A percentile compares a stretch with the other conserved stretches of the same genome.
Evolutionary conservation across 306 rosid species (phyloP).

Genomic region (Datisca glomerata): DNA sequence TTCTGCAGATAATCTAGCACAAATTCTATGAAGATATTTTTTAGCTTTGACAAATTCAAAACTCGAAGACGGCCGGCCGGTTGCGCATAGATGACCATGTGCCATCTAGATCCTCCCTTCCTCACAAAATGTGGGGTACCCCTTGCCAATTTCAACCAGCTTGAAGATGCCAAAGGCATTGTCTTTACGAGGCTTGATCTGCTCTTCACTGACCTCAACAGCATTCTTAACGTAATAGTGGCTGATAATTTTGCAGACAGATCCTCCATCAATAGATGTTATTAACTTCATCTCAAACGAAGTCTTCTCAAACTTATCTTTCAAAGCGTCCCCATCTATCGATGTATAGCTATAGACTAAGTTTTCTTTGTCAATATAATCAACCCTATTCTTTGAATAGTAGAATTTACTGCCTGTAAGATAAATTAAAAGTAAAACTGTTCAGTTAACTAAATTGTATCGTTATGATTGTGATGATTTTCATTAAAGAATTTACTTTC

Average conservation of each 20-base stretch:
- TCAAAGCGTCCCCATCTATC: conserved; percentile 22
- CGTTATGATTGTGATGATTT: background rate
- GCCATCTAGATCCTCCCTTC: too few relatives aligned
- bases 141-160: conserved; percentile 23
- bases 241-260: conserved; percentile 13
- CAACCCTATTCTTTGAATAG: conserved; percentile 23
- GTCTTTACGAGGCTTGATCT: conserved; percentile 14
- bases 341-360: conserved; percentile 13
- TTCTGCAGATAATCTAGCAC: too few relatives aligned
- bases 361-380: conserved; percentile 15
- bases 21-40: too few relatives aligned
- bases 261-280: conserved; percentile 13
- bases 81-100: too few relatives aligned
- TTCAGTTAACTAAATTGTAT: too few relatives aligned
- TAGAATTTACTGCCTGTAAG: conserved; percentile 17
- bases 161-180: conserved; percentile 22
- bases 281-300: conserved; percentile 8
- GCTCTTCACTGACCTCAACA: conserved; percentile 16
- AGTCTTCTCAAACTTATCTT: conserved; percentile 13
- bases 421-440: too few relatives aligned
- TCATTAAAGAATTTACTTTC: conserved; percentile 3
- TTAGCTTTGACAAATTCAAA: too few relatives aligned
- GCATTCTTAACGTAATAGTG: conserved; percentile 11
- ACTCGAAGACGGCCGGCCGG: too few relatives aligned
- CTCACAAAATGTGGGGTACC: too few relatives aligned